These are phyloP conservation scores for Porodaedalea pini DNA, from an alignment of 1,284 basidiomycete species.

Conservation along the genomic window DNA sequence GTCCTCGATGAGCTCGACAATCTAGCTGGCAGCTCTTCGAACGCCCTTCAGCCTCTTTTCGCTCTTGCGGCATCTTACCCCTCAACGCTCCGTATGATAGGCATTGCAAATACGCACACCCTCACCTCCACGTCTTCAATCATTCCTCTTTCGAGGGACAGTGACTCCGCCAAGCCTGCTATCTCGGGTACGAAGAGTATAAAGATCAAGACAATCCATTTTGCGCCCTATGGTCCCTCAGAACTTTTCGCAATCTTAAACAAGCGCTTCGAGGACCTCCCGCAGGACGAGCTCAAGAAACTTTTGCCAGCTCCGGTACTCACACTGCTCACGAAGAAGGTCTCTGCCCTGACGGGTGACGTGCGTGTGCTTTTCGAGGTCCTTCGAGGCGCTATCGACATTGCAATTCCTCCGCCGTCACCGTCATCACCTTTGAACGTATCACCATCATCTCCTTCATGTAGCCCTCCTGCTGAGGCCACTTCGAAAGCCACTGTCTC, in stretches of 20 bases:
- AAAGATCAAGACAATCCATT: constrained; percentile 64
- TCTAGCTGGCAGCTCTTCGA: constrained; percentile 50
- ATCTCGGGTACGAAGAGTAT: constrained; percentile 20
- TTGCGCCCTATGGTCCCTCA: constrained; percentile 65
- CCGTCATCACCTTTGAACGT: constrained; percentile 20
- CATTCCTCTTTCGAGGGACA: constrained; percentile 17
- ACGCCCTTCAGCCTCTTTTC: constrained; percentile 58
- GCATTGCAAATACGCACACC: constrained; percentile 82
- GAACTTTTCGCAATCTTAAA: constrained; percentile 66
- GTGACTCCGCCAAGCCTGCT: constrained; percentile 30
- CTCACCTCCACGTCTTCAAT: constrained; percentile 52
- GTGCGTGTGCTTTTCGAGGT: constrained; percentile 75
- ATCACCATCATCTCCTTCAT: constrained; percentile 21
- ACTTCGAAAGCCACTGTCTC: constrained; percentile 45
- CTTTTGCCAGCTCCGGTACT: constrained; percentile 61
- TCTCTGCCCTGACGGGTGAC: constrained; percentile 74
- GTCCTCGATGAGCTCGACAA: constrained; percentile 80
- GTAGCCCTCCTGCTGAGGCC: constrained; percentile 38
- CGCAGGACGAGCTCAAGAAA: constrained; percentile 39
- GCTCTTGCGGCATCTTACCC: constrained; percentile 51
- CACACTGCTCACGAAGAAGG: constrained; percentile 68
- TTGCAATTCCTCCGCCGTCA: constrained; percentile 41
- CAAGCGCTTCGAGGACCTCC: constrained; percentile 50
- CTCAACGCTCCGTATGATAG: constrained; percentile 58
- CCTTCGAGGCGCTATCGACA: constrained; percentile 70